These are phyloP conservation scores for Mortierella antarctica DNA, from an alignment of 192 early-diverging fungal genomes.

Conservation along the genomic window DNA sequence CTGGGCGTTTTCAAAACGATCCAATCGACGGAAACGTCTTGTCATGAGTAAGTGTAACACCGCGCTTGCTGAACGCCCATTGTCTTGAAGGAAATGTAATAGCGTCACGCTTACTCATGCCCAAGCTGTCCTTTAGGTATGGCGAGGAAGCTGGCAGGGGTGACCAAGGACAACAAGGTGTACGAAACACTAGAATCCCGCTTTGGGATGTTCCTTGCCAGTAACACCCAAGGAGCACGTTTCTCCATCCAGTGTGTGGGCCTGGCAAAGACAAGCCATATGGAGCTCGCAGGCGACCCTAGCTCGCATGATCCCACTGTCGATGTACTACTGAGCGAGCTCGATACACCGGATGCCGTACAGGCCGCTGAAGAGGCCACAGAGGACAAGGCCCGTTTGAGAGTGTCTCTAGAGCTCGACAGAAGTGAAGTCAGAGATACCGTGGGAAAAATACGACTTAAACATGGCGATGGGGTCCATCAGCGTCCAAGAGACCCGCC, in stretches of 20 bases:
- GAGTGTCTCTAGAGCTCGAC: conserved; percentile 31
- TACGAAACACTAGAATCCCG: conserved; percentile 52
- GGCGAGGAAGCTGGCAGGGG: conserved; percentile 52
- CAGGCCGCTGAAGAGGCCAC: conserved; percentile 19
- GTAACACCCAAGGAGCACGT: conserved; percentile 54
- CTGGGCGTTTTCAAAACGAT: conserved; percentile 55
- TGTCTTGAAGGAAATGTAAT: neutral
- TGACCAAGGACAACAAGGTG: conserved; percentile 51
- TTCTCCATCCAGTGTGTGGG: conserved; percentile 65
- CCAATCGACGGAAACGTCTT: conserved; percentile 50
- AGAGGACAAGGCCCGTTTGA: conserved; percentile 23
- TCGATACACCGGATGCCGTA: conserved; percentile 14
- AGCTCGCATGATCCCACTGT: conserved; percentile 35
- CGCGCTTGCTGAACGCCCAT: neutral
- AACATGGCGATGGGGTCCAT: neutral
- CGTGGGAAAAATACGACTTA: no score
- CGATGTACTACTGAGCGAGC: conserved; percentile 20
- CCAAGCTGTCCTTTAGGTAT: conserved; percentile 21
- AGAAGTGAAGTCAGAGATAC: neutral
- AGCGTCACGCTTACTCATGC: no score
- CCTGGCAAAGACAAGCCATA: conserved; percentile 42
- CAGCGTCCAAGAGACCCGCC: neutral
- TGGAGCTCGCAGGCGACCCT: conserved; percentile 45
- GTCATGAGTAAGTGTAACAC: conserved; percentile 39
- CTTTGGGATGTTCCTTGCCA: conserved; percentile 63